phyloP scores from a whole-genome alignment of 2,329 filamentous ascomycete genomes.

The Aspergillus intermedius region DNA sequence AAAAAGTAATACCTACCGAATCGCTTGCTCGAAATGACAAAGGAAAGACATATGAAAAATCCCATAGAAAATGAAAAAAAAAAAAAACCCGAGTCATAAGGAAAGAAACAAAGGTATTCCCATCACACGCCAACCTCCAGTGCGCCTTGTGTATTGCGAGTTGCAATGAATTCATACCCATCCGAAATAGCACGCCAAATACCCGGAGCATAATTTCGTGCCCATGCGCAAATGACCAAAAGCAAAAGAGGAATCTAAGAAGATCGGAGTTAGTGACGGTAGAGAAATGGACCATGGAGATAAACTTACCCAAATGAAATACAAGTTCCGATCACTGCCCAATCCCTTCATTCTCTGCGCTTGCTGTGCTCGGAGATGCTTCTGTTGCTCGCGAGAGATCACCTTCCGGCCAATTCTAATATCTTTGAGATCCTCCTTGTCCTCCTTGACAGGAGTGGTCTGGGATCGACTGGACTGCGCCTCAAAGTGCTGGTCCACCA shows the following conservation, averaged over 20 bases:
- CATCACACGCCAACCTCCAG: slow-evolving; percentile 25
- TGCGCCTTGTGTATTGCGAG: slow-evolving; percentile 28
- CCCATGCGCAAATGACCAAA: slow-evolving; percentile 41
- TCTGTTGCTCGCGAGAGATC: slow-evolving; percentile 41
- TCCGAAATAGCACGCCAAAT: slow-evolving; percentile 35
- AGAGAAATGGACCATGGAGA: not conserved
- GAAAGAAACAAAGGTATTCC: slow-evolving; percentile 9
- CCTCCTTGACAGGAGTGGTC: slow-evolving; percentile 12
- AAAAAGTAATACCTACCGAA: slow-evolving; percentile 9
- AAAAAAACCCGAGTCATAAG: not conserved
- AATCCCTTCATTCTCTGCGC: slow-evolving; percentile 44
- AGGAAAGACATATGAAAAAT: slow-evolving; percentile 4
- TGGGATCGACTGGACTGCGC: slow-evolving; percentile 21
- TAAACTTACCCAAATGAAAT: slow-evolving; percentile 47
- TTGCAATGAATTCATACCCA: slow-evolving; percentile 33
- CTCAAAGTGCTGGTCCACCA: slow-evolving; percentile 41
- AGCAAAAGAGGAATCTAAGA: slow-evolving; percentile 41
- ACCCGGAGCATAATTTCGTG: slow-evolving; percentile 38
- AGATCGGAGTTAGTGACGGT: slow-evolving; percentile 14
- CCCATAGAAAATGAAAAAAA: not conserved
- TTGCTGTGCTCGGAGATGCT: slow-evolving; percentile 42
- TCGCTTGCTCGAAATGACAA: slow-evolving; percentile 15
- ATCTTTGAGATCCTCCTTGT: slow-evolving; percentile 33
- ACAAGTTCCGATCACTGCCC: slow-evolving; percentile 46
- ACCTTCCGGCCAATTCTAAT: slow-evolving; percentile 38